A percentile compares a stretch with the other conserved stretches of the same genome.
phyloP scores from a whole-genome alignment of 2,329 filamentous ascomycete genomes.

The Botrytis byssoidea region DNA sequence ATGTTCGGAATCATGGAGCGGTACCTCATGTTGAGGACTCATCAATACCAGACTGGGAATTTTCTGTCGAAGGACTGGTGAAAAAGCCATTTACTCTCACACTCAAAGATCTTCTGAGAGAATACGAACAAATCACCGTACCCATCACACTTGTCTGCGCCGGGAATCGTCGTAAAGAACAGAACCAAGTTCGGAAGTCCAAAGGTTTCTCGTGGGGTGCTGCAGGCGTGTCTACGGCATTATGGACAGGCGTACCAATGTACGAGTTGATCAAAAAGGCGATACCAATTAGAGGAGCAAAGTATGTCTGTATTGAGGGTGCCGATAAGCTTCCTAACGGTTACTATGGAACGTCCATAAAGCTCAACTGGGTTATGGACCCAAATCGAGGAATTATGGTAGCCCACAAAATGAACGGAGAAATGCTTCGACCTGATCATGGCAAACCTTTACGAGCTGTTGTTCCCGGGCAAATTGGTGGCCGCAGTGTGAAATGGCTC shows the following conservation, averaged over 20 bases:
- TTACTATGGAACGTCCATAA: conserved; percentile 83
- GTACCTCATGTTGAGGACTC: conserved; percentile 74
- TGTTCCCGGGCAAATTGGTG: conserved; percentile 88
- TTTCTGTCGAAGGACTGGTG: conserved; percentile 81
- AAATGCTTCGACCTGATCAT: conserved; percentile 76
- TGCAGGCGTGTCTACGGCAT: conserved; percentile 79
- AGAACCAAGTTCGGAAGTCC: conserved; percentile 85
- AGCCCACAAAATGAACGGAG: conserved; percentile 88
- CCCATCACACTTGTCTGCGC: conserved; percentile 90
- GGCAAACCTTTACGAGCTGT: conserved; percentile 80
- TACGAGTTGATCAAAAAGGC: conserved; percentile 68
- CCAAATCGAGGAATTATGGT: conserved; percentile 80
- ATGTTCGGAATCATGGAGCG: conserved; percentile 84
- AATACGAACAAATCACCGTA: conserved; percentile 79
- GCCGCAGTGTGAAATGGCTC: conserved; percentile 90
- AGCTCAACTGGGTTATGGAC: conserved; percentile 85
- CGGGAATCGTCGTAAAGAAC: conserved; percentile 88
- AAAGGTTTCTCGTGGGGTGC: conserved; percentile 95
- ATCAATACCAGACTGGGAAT: conserved; percentile 75
- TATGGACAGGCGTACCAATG: conserved; percentile 83
- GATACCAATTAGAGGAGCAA: conserved; percentile 65
- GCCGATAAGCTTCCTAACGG: conserved; percentile 87
- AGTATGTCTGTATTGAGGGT: conserved; percentile 88
- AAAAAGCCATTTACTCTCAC: conserved; percentile 71
- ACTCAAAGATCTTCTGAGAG: conserved; percentile 67